Evolutionary conservation across 768 basidiomycete genomes (phyloP).

Genomic region (Clitopilus hobsonii): DNA sequence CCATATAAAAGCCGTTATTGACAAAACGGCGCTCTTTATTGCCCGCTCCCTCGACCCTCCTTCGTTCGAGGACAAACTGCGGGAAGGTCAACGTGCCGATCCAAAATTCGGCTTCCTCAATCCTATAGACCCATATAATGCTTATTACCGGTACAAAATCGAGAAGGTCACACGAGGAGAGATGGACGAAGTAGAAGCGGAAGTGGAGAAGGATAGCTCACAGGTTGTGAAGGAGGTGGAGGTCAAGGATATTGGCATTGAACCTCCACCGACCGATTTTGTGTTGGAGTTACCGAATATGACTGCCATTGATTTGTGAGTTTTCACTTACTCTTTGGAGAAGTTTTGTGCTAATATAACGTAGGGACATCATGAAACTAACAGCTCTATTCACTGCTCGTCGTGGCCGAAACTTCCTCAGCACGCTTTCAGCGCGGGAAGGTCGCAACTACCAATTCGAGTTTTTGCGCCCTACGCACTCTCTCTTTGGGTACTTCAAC

Average conservation of each 20-base stretch:
- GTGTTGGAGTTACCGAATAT: slow-evolving; percentile 84
- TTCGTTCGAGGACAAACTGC: slow-evolving; percentile 94
- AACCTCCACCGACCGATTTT: slow-evolving; percentile 81
- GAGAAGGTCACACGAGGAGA: slow-evolving; percentile 79
- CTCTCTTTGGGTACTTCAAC: slow-evolving; percentile 96
- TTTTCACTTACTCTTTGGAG: slow-evolving; percentile 13
- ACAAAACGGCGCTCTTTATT: slow-evolving; percentile 88
- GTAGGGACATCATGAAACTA: slow-evolving; percentile 90
- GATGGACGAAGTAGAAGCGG: slow-evolving; percentile 48
- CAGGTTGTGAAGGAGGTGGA: slow-evolving; percentile 30
- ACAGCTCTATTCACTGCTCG: slow-evolving; percentile 96
- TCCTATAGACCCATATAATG: slow-evolving; percentile 95
- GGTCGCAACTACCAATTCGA: slow-evolving; percentile 98
- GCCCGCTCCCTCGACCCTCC: slow-evolving; percentile 92
- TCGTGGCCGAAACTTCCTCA: slow-evolving; percentile 82
- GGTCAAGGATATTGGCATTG: slow-evolving; percentile 59
- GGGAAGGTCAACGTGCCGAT: slow-evolving; percentile 93
- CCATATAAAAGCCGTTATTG: slow-evolving; percentile 71
- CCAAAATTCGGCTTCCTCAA: slow-evolving; percentile 99
- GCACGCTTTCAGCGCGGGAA: slow-evolving; percentile 80
- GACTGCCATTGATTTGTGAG: slow-evolving; percentile 86
- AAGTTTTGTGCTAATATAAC: slow-evolving; percentile 4
- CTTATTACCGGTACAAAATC: slow-evolving; percentile 92
- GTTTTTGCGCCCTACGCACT: slow-evolving; percentile 93
- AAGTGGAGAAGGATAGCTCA: slow-evolving; percentile 38